Percentiles rank a stretch among this genome's conserved stretches.
phyloP scores from a whole-genome alignment of 2,329 filamentous ascomycete species.

The Pyricularia sp. region DNA sequence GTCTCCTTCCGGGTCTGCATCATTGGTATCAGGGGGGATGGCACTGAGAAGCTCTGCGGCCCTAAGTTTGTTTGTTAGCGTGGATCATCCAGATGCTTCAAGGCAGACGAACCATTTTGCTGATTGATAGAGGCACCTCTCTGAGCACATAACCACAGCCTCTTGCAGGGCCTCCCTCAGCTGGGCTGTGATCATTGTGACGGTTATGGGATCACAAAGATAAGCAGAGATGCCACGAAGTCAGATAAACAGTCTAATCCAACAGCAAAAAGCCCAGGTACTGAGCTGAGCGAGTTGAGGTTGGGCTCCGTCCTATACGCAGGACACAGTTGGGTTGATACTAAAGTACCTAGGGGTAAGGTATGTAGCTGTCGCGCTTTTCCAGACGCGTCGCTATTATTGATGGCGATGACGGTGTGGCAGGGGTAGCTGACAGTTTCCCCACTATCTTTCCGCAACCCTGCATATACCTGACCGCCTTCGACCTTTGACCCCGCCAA shows the following conservation, averaged over 20 bases:
- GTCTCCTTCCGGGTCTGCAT: slow-evolving; percentile 20
- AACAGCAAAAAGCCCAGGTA: background rate
- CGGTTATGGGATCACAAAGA: background rate
- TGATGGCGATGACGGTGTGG: background rate
- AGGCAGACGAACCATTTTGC: slow-evolving; percentile 67
- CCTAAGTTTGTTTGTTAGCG: slow-evolving; percentile 35
- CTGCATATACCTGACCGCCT: background rate
- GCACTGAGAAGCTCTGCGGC: slow-evolving; percentile 86
- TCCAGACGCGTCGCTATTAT: background rate
- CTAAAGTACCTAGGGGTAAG: background rate
- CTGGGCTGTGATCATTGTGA: slow-evolving; percentile 43
- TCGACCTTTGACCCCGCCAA: background rate
- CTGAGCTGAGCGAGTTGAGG: slow-evolving; percentile 2
- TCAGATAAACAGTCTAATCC: background rate
- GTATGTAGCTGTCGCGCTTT: background rate
- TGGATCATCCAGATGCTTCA: slow-evolving; percentile 9
- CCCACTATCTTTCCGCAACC: background rate
- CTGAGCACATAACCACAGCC: slow-evolving; percentile 80
- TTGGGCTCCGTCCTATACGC: background rate
- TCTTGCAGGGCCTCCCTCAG: slow-evolving; percentile 67
- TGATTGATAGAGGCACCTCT: slow-evolving; percentile 88
- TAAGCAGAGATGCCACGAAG: background rate
- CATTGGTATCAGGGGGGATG: slow-evolving; percentile 45
- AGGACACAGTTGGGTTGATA: background rate
- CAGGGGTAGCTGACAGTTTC: background rate